These are phyloP conservation scores for Punica granatum DNA, from an alignment of 345 rosid genomes.

Conservation along the genomic window DNA sequence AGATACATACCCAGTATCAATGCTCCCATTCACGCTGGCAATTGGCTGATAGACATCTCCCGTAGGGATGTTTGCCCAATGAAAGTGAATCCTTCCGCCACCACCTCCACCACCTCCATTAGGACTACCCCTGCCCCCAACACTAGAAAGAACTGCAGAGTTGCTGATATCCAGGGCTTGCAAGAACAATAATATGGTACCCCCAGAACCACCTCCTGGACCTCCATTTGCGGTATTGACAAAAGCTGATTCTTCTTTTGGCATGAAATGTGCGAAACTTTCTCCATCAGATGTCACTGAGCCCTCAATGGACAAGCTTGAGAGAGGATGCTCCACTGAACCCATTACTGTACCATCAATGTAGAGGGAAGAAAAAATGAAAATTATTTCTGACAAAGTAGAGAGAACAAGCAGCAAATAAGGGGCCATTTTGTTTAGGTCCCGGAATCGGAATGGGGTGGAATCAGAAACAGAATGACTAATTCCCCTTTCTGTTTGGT, in stretches of 20 bases:
- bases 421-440: too few species aligned
- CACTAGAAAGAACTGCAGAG: slow-evolving; percentile 72
- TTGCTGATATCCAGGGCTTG: slow-evolving; percentile 47
- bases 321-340: slow-evolving; percentile 83
- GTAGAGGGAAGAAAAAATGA: slow-evolving; percentile 5
- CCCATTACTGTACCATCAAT: slow-evolving; percentile 68
- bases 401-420: background rate
- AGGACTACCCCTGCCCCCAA: slow-evolving; percentile 84
- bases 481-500: too few species aligned
- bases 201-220: slow-evolving; percentile 99
- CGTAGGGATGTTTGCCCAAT: slow-evolving; percentile 93
- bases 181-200: slow-evolving; percentile 78
- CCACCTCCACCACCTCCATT: slow-evolving; percentile 90
- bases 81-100: slow-evolving; percentile 99
- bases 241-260: slow-evolving; percentile 18
- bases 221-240: slow-evolving; percentile 26
- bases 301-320: slow-evolving; percentile 74
- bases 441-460: too few species aligned
- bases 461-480: too few species aligned
- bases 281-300: slow-evolving; percentile 83
- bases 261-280: slow-evolving; percentile 33
- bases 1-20: slow-evolving; percentile 52
- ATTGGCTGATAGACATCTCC: slow-evolving; percentile 99
- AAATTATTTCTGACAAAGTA: background rate
- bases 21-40: slow-evolving; percentile 73